Conservation (phyloP, 1,284 basidiomycete genomes). For the Cutaneotrichosporon sp. region DNA sequence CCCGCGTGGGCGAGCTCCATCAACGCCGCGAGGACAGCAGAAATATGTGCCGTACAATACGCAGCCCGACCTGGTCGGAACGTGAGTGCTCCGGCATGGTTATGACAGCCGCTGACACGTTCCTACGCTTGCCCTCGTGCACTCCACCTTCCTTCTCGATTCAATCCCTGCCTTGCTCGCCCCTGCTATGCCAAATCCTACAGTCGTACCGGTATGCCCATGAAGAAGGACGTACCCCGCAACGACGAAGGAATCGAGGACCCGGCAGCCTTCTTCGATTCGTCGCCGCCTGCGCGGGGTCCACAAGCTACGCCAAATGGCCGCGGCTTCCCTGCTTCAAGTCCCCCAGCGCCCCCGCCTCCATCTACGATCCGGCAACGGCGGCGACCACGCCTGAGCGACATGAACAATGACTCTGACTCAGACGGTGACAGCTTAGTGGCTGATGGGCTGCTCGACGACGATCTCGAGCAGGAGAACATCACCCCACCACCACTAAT, state of each 20-base stretch:
- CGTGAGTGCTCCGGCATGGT: conserved; percentile 36
- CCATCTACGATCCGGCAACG: background rate
- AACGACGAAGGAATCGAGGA: conserved; percentile 82
- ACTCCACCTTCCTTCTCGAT: background rate
- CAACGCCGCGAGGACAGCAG: conserved; percentile 4
- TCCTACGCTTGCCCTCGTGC: background rate
- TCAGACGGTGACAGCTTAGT: conserved; percentile 59
- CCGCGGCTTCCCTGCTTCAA: background rate
- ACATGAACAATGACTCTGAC: conserved; percentile 47
- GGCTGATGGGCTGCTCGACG: conserved; percentile 57
- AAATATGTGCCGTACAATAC: conserved; percentile 44
- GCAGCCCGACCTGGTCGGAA: conserved; percentile 47
- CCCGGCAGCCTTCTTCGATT: conserved; percentile 68
- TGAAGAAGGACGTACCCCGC: conserved; percentile 60
- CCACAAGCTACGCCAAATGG: background rate
- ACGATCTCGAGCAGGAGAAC: conserved; percentile 25
- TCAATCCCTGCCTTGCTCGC: background rate
- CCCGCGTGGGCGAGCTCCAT: conserved; percentile 14
- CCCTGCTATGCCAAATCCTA: background rate
- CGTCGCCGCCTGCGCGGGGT: conserved; percentile 21
- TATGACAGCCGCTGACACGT: background rate
- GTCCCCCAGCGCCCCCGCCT: background rate
- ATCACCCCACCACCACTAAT: conserved; percentile 15
- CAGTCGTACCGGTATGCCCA: conserved; percentile 45
- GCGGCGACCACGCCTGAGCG: conserved; percentile 23